phyloP scores from a whole-genome alignment of 129 eudicot genomes.

The Artemisia tridentata region DNA sequence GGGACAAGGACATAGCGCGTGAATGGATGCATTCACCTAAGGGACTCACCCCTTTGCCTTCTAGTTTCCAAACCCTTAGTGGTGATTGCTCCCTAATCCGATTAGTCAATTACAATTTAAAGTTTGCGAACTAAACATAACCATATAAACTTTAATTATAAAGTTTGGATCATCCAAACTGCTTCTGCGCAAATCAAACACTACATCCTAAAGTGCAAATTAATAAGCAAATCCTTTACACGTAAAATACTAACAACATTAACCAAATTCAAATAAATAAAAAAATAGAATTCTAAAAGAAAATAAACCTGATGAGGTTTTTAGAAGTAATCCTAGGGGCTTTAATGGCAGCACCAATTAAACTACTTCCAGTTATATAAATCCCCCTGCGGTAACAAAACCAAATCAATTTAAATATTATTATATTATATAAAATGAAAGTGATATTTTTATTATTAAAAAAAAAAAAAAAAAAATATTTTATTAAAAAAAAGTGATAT shows the following conservation, averaged over 20 bases:
- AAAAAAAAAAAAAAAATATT: not conserved
- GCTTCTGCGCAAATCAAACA: not conserved
- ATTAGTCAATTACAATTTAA: not conserved
- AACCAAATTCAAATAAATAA: too few species aligned
- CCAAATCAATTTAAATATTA: not conserved
- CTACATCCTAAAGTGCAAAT: too few species aligned
- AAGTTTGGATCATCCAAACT: too few species aligned
- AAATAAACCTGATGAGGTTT: slow-evolving; percentile 65
- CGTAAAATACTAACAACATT: too few species aligned
- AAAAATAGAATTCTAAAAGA: not conserved
- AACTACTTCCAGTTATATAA: slow-evolving; percentile 85
- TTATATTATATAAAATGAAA: not conserved
- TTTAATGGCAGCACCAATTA: slow-evolving; percentile 87
- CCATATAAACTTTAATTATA: too few species aligned
- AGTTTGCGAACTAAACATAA: not conserved
- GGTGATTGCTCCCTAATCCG: too few species aligned
- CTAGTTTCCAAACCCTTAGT: too few species aligned
- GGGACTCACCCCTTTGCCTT: too few species aligned
- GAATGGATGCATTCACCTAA: too few species aligned
- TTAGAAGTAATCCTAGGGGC: slow-evolving; percentile 92
- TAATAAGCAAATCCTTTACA: too few species aligned
- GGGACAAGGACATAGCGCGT: too few species aligned
- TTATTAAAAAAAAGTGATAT: not conserved
- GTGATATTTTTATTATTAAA: not conserved
- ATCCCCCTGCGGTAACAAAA: slow-evolving; percentile 54